These are phyloP conservation scores for Kazachstania africana DNA, from an alignment of 805 yeast species.

Conservation along the genomic window DNA sequence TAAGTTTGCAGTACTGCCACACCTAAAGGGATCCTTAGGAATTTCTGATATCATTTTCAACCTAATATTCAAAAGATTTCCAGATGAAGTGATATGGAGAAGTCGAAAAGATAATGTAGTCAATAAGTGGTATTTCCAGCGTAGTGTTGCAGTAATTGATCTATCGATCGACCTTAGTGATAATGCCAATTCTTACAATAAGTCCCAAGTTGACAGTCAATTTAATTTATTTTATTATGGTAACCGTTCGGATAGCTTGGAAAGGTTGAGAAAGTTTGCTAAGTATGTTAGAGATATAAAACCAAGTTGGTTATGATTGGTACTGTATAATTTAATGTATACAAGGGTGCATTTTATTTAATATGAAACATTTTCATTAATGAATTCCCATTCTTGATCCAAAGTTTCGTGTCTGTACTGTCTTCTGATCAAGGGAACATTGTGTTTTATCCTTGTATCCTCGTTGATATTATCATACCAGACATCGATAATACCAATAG, in stretches of 20 bases:
- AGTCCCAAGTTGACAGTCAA: conserved; percentile 19
- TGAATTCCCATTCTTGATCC: conserved; percentile 22
- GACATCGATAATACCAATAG: conserved; percentile 15
- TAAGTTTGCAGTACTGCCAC: conserved; percentile 80
- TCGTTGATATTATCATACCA: conserved; percentile 21
- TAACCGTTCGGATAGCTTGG: conserved; percentile 13
- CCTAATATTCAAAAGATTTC: conserved; percentile 54
- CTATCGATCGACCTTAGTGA: conserved; percentile 28
- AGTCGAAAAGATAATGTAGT: conserved; percentile 81
- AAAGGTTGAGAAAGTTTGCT: conserved; percentile 10
- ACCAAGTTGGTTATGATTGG: conserved; percentile 25
- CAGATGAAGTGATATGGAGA: conserved; percentile 77
- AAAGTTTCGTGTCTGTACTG: conserved; percentile 17
- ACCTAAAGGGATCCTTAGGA: conserved; percentile 83
- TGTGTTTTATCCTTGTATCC: conserved; percentile 23
- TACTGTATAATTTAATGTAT: background rate
- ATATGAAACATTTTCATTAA: conserved; percentile 6
- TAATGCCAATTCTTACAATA: too few species aligned
- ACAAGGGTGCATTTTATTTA: too few species aligned
- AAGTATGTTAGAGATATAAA: conserved; percentile 24
- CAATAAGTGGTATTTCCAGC: conserved; percentile 94
- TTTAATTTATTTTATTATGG: conserved; percentile 35
- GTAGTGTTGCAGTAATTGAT: conserved; percentile 61
- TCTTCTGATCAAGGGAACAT: conserved; percentile 22
- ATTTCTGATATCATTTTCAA: conserved; percentile 90